A percentile compares a stretch with the other conserved stretches of the same genome.
Conservation (phyloP, 2,329 filamentous ascomycete species). For the Fusarium poae region DNA sequence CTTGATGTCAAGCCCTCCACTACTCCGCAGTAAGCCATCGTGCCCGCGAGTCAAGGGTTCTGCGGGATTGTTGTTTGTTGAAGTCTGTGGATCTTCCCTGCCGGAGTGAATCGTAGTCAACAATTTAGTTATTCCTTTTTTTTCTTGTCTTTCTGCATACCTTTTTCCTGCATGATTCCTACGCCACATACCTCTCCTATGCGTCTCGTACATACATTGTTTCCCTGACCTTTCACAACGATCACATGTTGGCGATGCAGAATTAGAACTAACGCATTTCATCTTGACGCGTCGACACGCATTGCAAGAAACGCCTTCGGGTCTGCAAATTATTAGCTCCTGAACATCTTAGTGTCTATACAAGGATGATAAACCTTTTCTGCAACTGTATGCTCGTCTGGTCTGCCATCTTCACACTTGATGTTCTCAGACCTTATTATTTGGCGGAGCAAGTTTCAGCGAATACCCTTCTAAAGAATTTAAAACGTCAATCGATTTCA, state of each 20-base stretch:
- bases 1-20: not conserved
- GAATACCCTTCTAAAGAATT: too few species aligned
- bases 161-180: not conserved
- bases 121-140: not conserved
- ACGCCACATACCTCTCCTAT: slow-evolving; percentile 10
- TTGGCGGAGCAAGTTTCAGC: too few species aligned
- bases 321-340: not conserved
- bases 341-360: rapidly evolving
- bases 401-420: not conserved
- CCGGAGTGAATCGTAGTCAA: not conserved
- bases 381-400: not conserved
- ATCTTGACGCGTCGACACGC: slow-evolving; percentile 12
- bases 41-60: not conserved
- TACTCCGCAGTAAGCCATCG: not conserved
- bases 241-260: not conserved
- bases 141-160: not conserved
- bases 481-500: too few species aligned
- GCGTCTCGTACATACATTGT: slow-evolving; percentile 6
- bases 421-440: not conserved
- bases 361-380: not conserved
- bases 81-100: not conserved
- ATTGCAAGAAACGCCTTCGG: slow-evolving; percentile 9
- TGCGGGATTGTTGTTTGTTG: not conserved
- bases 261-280: slow-evolving; percentile 17
- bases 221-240: not conserved